Conservation (phyloP, 2,329 filamentous ascomycete species). For the Hymenoscyphus repandus region DNA sequence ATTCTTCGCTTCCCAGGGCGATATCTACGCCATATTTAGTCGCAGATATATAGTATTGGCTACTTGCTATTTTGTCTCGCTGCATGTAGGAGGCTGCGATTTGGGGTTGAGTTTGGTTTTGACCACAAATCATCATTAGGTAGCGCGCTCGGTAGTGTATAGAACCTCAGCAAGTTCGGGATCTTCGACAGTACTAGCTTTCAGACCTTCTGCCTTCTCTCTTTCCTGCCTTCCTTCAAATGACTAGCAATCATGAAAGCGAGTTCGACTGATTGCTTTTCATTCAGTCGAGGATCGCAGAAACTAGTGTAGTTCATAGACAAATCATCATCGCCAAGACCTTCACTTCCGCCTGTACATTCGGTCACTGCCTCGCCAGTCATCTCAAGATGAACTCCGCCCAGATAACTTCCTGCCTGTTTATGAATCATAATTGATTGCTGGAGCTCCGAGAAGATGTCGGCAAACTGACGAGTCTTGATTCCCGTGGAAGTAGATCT, state of each 20-base stretch:
- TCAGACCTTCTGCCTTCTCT: background rate
- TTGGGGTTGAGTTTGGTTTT: too few relatives aligned
- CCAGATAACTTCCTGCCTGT: slow-evolving; percentile 77
- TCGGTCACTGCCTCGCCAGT: slow-evolving; percentile 96
- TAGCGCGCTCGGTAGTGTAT: too few relatives aligned
- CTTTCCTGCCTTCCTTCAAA: slow-evolving; percentile 1
- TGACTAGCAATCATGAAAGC: slow-evolving; percentile 83
- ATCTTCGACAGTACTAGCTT: too few relatives aligned
- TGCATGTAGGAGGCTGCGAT: too few relatives aligned
- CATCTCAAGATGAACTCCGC: slow-evolving; percentile 90
- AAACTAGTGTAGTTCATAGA: slow-evolving; percentile 91
- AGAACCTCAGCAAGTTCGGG: too few relatives aligned
- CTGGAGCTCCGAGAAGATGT: slow-evolving; percentile 83
- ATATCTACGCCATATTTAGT: too few relatives aligned
- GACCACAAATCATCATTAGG: too few relatives aligned
- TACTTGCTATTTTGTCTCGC: too few relatives aligned
- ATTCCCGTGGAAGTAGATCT: slow-evolving; percentile 66
- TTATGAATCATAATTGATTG: slow-evolving; percentile 82
- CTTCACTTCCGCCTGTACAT: slow-evolving; percentile 86
- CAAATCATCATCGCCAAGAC: slow-evolving; percentile 80
- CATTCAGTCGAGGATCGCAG: slow-evolving; percentile 91
- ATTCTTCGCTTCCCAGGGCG: too few relatives aligned
- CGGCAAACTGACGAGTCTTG: slow-evolving; percentile 87
- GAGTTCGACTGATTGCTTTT: slow-evolving; percentile 94
- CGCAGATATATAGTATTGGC: too few relatives aligned